These are phyloP conservation scores for Xylaria longipes DNA, from an alignment of 495 filamentous ascomycete species.

Conservation along the genomic window DNA sequence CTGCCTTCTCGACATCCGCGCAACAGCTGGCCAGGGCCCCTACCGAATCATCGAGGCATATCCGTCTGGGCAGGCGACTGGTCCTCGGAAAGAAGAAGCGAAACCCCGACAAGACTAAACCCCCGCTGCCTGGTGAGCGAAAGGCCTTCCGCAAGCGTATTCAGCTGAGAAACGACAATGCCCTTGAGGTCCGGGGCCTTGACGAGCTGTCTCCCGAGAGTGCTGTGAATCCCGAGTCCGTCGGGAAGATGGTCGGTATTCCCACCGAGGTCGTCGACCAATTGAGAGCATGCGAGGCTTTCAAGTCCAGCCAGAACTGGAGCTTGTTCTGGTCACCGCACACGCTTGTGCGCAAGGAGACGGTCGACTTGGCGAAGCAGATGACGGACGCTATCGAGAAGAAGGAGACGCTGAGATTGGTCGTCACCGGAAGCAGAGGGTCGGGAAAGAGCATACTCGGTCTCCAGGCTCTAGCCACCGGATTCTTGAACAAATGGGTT, in stretches of 20 bases:
- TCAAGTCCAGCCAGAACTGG: slow-evolving; percentile 93
- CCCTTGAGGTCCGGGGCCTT: slow-evolving; percentile 73
- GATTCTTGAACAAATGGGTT: slow-evolving; percentile 82
- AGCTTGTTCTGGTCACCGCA: slow-evolving; percentile 80
- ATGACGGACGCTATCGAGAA: slow-evolving; percentile 61
- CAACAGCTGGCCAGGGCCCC: slow-evolving; percentile 44
- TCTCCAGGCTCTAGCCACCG: slow-evolving; percentile 84
- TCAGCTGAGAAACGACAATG: slow-evolving; percentile 91
- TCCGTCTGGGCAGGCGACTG: slow-evolving; percentile 45
- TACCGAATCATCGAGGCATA: slow-evolving; percentile 43
- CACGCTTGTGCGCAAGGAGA: slow-evolving; percentile 75
- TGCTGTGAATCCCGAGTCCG: slow-evolving; percentile 58
- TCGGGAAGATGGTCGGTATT: slow-evolving; percentile 72
- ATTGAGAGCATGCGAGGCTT: slow-evolving; percentile 82
- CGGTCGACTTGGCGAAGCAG: slow-evolving; percentile 68
- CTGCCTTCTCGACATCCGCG: slow-evolving; percentile 49
- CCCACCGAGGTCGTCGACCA: slow-evolving; percentile 74
- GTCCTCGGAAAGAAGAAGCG: slow-evolving; percentile 60
- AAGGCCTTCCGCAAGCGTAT: slow-evolving; percentile 87
- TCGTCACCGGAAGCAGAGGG: slow-evolving; percentile 75
- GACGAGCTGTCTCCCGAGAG: slow-evolving; percentile 62
- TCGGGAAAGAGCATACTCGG: slow-evolving; percentile 86
- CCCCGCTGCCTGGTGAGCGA: slow-evolving; percentile 76
- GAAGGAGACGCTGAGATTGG: slow-evolving; percentile 65
- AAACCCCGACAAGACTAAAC: slow-evolving; percentile 47